Evolutionary conservation across 176 grass and related monocot species (phyloP), one percentile per base, ranked within the genome.

Genomic region (Aegilops tauschii): DNA sequence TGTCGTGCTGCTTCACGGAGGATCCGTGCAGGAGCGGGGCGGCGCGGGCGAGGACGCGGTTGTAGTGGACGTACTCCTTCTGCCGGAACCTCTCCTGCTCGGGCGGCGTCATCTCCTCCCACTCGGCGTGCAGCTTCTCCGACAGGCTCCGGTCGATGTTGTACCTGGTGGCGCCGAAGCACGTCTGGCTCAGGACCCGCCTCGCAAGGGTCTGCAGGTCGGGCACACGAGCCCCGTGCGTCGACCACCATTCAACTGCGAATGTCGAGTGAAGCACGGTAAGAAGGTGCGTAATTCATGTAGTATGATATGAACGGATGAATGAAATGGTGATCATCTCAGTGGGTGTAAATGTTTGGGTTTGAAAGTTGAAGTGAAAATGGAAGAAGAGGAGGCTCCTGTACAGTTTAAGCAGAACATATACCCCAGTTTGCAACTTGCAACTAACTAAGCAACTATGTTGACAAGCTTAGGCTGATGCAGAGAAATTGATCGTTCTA

Each of bases 241-340:
- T 52, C 17, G 32, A 87, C 96, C 96, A 98, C 96, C 96, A 98
- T 40, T 34, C 12, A 20, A 88, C 96, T 98, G 80, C 72, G 39
- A 40, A 40, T 40, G 39, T 40, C 39, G 39, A 40, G 30, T 17
- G 61, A 42, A 42, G 45, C 1, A 18, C 23, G 20, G 29, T 40
- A 7, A 78, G 10, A 8, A 79, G 29, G 17, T 23, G 17, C 8
- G 17, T 8, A 36, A 1, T 31, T 73, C 18, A 0, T 20, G 69
- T 73, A 4, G 17, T 63, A 32, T 21, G 29, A 65, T 73, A 49
- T 81, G 30, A 50, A 45, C 20, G 5, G 16, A 56, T 20, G 39
- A 40, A 40, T 40, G 29, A 28, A 85, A 1, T 5, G 16, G 4
- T 3, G 58, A 20, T 49, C 12, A 67, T 65, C 45, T 42, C 8